phyloP scores from a whole-genome alignment of 2,329 filamentous ascomycete genomes.

The Colletotrichum theobromicola region DNA sequence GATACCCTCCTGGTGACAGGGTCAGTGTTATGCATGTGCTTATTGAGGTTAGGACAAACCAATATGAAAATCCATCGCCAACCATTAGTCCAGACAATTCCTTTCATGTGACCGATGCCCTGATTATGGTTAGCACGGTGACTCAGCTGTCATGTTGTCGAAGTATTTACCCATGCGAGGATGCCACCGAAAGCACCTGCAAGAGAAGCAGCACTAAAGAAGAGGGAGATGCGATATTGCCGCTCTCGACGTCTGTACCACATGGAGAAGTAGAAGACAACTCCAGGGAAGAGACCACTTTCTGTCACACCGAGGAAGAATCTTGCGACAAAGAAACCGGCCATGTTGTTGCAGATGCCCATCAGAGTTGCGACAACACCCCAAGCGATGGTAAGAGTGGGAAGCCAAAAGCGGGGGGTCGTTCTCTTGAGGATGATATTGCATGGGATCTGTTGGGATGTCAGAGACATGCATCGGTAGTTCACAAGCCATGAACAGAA shows the following conservation, averaged over 20 bases:
- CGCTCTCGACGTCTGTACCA: conserved; percentile 61
- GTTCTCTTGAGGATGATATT: conserved; percentile 68
- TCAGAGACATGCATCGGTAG: background rate
- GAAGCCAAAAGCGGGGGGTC: conserved; percentile 61
- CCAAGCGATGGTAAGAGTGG: conserved; percentile 61
- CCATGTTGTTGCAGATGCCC: conserved; percentile 54
- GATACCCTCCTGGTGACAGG: conserved; percentile 53
- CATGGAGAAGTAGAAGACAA: conserved; percentile 57
- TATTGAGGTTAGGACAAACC: conserved; percentile 31
- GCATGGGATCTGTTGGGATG: conserved; percentile 54
- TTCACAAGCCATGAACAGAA: rapidly evolving
- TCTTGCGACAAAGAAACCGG: conserved; percentile 56
- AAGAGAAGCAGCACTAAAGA: conserved; percentile 59
- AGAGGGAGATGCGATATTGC: conserved; percentile 60
- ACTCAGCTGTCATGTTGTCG: rapidly evolving
- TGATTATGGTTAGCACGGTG: conserved; percentile 17
- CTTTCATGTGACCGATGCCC: conserved; percentile 60
- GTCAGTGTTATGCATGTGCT: conserved; percentile 36
- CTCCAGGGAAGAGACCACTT: conserved; percentile 56
- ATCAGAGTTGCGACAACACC: conserved; percentile 58
- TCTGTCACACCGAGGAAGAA: conserved; percentile 63
- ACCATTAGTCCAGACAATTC: conserved; percentile 55
- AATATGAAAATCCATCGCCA: conserved; percentile 68
- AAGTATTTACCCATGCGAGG: conserved; percentile 51
- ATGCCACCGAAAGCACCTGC: conserved; percentile 64